These are phyloP conservation scores for Drosera spatulata DNA, from an alignment of 179 eudicot genomes.

Conservation along the genomic window DNA sequence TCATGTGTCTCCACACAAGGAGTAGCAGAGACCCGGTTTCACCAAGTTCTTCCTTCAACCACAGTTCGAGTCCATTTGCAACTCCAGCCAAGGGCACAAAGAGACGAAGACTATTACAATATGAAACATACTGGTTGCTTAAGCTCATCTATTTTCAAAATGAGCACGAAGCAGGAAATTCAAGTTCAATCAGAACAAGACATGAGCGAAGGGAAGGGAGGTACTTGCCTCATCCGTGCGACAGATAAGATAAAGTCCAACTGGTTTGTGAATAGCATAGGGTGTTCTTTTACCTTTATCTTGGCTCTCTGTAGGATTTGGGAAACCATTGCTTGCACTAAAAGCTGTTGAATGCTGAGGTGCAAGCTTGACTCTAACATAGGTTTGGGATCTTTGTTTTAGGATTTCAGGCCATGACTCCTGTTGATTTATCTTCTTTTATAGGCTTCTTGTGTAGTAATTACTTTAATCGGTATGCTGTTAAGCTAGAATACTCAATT, in stretches of 20 bases:
- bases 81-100: constrained; percentile 11
- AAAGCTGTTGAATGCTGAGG: not conserved
- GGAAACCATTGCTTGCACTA: constrained; percentile 24
- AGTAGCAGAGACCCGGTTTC: constrained; percentile 42
- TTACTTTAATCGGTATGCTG: too few species aligned
- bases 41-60: constrained; percentile 49
- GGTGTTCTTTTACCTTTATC: constrained; percentile 37
- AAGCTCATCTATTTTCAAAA: constrained; percentile 16
- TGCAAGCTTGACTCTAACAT: too few species aligned
- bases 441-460: too few species aligned
- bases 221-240: not conserved
- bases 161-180: constrained; percentile 1
- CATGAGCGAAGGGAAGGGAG: not conserved
- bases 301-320: constrained; percentile 42
- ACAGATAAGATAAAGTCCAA: constrained; percentile 17
- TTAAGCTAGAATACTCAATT: too few species aligned
- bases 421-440: too few species aligned
- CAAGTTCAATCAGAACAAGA: not conserved
- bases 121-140: constrained; percentile 6
- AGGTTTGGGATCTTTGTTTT: too few species aligned
- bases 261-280: constrained; percentile 26
- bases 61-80: constrained; percentile 44
- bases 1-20: constrained; percentile 42
- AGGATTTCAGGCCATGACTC: too few species aligned
- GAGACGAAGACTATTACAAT: not conserved